Evolutionary conservation across 306 rosid species (phyloP).

Genomic region (Malus orientalis): DNA sequence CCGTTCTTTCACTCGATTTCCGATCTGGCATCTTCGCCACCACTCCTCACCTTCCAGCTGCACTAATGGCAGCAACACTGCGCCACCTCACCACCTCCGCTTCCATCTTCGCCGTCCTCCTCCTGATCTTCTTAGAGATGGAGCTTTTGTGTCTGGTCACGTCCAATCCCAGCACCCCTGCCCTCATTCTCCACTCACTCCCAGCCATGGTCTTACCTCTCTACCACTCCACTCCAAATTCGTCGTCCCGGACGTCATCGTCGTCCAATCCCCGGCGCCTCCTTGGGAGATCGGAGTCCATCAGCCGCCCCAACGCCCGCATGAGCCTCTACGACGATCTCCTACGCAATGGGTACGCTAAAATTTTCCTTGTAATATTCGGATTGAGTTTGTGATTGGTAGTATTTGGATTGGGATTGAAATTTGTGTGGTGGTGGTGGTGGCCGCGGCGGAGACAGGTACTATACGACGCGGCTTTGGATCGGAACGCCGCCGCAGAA

Average conservation of each 20-base stretch:
- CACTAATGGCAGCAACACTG: slow-evolving; percentile 28
- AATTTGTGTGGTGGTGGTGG: not conserved
- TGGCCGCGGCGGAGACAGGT: slow-evolving; percentile 27
- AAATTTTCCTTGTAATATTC: not conserved
- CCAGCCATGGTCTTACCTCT: slow-evolving; percentile 72
- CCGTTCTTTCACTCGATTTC: not conserved
- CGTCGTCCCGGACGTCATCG: slow-evolving; percentile 14
- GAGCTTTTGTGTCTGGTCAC: slow-evolving; percentile 2
- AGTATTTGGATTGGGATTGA: not conserved
- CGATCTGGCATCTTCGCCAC: slow-evolving; percentile 17
- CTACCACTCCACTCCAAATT: slow-evolving; percentile 40
- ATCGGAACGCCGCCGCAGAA: slow-evolving; percentile 94
- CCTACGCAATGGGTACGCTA: slow-evolving; percentile 66
- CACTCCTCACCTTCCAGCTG: slow-evolving; percentile 5
- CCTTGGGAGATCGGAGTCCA: slow-evolving; percentile 47
- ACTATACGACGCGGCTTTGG: slow-evolving; percentile 84
- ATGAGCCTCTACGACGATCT: slow-evolving; percentile 94
- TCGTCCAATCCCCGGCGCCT: slow-evolving; percentile 44
- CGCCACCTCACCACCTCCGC: not conserved
- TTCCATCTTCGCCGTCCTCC: slow-evolving; percentile 13
- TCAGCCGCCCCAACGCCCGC: slow-evolving; percentile 53
- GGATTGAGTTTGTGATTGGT: not conserved
- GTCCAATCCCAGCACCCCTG: slow-evolving; percentile 25
- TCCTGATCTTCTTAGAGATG: not conserved
- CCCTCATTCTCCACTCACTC: slow-evolving; percentile 27